Conservation (phyloP, 2,329 filamentous ascomycete species). For the Xylariaceae sp. region DNA sequence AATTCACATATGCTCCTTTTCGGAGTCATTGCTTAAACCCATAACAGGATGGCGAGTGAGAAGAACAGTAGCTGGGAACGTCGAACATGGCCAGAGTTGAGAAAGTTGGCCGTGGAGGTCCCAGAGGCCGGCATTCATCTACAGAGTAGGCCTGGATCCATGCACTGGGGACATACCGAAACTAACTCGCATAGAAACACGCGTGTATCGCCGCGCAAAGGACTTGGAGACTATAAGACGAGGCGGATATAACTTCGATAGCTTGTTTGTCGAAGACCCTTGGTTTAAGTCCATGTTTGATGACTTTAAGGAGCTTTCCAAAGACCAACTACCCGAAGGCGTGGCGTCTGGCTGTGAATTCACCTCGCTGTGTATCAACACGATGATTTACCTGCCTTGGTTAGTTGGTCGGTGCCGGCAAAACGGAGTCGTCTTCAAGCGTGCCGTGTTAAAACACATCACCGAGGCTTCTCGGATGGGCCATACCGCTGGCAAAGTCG, state of each 20-base stretch:
- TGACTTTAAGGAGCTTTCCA: slow-evolving; percentile 60
- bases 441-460: slow-evolving; percentile 63
- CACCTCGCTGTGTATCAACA: slow-evolving; percentile 87
- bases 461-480: slow-evolving; percentile 60
- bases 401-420: slow-evolving; percentile 73
- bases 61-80: slow-evolving; percentile 31
- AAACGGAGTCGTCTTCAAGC: slow-evolving; percentile 63
- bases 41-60: slow-evolving; percentile 26
- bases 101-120: slow-evolving; percentile 29
- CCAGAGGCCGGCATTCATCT: slow-evolving; percentile 34
- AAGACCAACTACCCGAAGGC: slow-evolving; percentile 54
- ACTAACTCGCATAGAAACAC: slow-evolving; percentile 36
- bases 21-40: neutral
- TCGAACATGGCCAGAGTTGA: slow-evolving; percentile 30
- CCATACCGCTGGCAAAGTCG: slow-evolving; percentile 51
- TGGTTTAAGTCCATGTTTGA: slow-evolving; percentile 71
- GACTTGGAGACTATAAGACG: slow-evolving; percentile 43
- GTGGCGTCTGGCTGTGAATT: slow-evolving; percentile 70
- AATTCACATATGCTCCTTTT: neutral
- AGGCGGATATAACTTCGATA: slow-evolving; percentile 55
- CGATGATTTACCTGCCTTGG: slow-evolving; percentile 80
- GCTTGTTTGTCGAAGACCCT: slow-evolving; percentile 60
- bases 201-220: slow-evolving; percentile 53
- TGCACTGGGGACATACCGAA: neutral
- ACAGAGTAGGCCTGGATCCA: slow-evolving; percentile 24